phyloP scores from a whole-genome alignment of 768 basidiomycete genomes.

The Butyriboletus loyo region DNA sequence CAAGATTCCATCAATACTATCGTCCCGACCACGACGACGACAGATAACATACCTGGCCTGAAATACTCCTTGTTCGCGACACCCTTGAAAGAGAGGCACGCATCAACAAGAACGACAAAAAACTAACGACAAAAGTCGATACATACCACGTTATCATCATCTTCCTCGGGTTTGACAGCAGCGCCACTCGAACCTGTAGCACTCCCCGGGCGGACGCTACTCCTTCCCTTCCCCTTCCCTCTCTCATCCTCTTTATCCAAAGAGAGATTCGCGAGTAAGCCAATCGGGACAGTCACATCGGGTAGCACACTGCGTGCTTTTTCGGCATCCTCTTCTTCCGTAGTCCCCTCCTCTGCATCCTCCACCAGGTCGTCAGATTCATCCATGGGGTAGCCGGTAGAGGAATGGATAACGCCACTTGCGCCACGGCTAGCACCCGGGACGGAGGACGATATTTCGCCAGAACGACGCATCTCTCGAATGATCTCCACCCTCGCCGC shows the following conservation, averaged over 20 bases:
- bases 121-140: not conserved
- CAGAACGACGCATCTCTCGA: constrained; percentile 33
- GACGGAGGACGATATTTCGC: not conserved
- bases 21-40: not conserved
- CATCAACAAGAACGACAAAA: constrained; percentile 7
- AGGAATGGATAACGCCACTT: not conserved
- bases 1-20: not conserved
- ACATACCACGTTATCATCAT: constrained; percentile 64
- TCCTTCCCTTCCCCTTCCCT: constrained; percentile 37
- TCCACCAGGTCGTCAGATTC: constrained; percentile 42
- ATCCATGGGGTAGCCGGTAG: constrained; percentile 1
- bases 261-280: constrained; percentile 69
- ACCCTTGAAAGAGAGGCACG: constrained; percentile 43
- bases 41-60: constrained; percentile 54
- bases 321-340: constrained; percentile 41
- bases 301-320: constrained; percentile 53
- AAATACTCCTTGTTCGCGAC: constrained; percentile 81
- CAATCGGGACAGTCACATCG: constrained; percentile 70
- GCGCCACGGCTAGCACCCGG: not conserved
- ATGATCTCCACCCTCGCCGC: constrained; percentile 27
- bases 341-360: constrained; percentile 29
- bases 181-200: constrained; percentile 5
- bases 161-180: constrained; percentile 37
- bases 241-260: constrained; percentile 53
- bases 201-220: constrained; percentile 33